Evolutionary conservation across 2,329 filamentous ascomycete species (phyloP).

Genomic region (Calonectria hawksworthii): DNA sequence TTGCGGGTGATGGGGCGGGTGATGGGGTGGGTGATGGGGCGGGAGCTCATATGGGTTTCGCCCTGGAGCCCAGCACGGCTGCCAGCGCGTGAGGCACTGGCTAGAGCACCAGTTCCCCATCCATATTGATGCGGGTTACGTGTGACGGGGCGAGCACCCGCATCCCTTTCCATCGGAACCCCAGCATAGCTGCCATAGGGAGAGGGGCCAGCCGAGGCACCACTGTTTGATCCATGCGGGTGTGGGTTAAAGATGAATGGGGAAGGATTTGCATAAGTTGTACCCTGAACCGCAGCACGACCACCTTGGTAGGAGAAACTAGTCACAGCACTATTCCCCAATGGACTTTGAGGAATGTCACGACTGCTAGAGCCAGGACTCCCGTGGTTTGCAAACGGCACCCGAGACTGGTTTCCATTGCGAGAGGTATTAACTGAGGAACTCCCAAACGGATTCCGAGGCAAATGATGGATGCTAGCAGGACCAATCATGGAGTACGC

Average conservation of each 20-base stretch:
- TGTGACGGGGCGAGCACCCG: no score
- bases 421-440: not conserved
- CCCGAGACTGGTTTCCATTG: not conserved
- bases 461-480: no score
- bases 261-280: not conserved
- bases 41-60: not conserved
- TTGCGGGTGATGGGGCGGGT: not conserved
- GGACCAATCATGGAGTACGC: no score
- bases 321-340: not conserved
- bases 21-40: not conserved
- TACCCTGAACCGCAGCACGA: not conserved
- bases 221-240: no score
- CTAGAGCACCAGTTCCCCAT: not conserved
- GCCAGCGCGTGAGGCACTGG: not conserved
- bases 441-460: no score
- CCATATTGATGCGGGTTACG: no score
- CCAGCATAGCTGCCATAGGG: no score
- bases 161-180: no score
- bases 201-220: no score
- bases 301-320: not conserved
- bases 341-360: not conserved
- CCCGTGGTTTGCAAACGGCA: not conserved
- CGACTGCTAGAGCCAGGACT: not conserved
- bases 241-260: no score
- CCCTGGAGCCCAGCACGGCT: not conserved